phyloP scores from a whole-genome alignment of 257 asterid genomes.

The Parsonsia alboflavescens region DNA sequence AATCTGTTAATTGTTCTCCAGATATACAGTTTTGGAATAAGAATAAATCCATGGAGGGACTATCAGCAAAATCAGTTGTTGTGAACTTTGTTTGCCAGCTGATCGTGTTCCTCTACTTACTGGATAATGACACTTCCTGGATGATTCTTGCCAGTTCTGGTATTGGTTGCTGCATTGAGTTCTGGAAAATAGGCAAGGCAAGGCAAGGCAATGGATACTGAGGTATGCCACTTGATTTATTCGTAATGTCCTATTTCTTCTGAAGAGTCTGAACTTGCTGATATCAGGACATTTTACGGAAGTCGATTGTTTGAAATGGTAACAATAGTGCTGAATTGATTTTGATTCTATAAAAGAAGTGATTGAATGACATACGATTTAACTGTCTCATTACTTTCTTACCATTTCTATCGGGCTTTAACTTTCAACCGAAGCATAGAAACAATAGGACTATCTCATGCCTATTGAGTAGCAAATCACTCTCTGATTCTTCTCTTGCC shows the following conservation, averaged over 20 bases:
- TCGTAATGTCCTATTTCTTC: not conserved
- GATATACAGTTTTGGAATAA: slow-evolving; percentile 99
- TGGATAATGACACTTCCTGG: slow-evolving; percentile 98
- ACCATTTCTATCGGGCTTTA: not conserved
- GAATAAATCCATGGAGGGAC: slow-evolving; percentile 98
- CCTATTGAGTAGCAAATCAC: not conserved
- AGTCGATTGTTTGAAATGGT: not conserved
- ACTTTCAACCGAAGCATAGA: not conserved
- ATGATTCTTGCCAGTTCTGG: slow-evolving; percentile 99
- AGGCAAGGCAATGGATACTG: slow-evolving; percentile 98
- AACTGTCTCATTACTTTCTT: not conserved
- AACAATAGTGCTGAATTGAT: not conserved
- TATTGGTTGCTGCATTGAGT: slow-evolving; percentile 96
- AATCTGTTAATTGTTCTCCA: slow-evolving; percentile 27
- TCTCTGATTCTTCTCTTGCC: slow-evolving; percentile 1
- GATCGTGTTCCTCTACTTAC: slow-evolving; percentile 85
- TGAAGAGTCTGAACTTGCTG: not conserved
- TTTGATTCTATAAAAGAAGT: not conserved
- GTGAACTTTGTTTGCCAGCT: slow-evolving; percentile 89
- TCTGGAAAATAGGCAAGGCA: slow-evolving; percentile 99
- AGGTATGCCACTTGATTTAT: slow-evolving; percentile 42
- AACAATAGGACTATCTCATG: not conserved
- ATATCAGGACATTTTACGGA: not conserved
- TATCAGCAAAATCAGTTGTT: slow-evolving; percentile 89
- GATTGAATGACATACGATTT: not conserved